A percentile compares a stretch with the other conserved stretches of the same genome.
phyloP scores from a whole-genome alignment of 805 yeast genomes.

The Suhomyces kilbournensis region DNA sequence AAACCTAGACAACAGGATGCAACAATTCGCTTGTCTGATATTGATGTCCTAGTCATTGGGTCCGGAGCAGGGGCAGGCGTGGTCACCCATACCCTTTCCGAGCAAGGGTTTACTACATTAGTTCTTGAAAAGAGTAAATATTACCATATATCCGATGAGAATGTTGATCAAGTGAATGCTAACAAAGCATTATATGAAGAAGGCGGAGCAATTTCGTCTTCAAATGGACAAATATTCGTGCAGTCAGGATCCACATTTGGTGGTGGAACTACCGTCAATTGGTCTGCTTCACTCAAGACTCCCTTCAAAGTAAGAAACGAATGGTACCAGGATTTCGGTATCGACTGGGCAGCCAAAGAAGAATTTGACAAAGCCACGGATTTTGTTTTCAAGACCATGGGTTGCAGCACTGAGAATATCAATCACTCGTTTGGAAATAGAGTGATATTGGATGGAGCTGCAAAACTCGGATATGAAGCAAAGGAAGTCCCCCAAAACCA shows the following conservation, averaged over 20 bases:
- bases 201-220: slow-evolving; percentile 32
- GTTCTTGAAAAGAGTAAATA: slow-evolving; percentile 46
- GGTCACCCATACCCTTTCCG: slow-evolving; percentile 18
- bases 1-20: slow-evolving; percentile 24
- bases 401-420: slow-evolving; percentile 14
- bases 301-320: slow-evolving; percentile 49
- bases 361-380: slow-evolving; percentile 43
- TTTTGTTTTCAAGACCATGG: slow-evolving; percentile 23
- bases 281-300: slow-evolving; percentile 52
- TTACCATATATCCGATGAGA: slow-evolving; percentile 30
- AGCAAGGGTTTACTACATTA: slow-evolving; percentile 13
- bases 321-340: slow-evolving; percentile 46
- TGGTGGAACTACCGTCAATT: slow-evolving; percentile 56
- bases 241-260: slow-evolving; percentile 55
- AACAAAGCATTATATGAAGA: slow-evolving; percentile 35
- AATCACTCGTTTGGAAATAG: slow-evolving; percentile 16
- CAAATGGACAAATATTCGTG: slow-evolving; percentile 31
- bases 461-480: slow-evolving; percentile 17
- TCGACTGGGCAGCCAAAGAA: slow-evolving; percentile 43
- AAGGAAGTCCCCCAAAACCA: slow-evolving; percentile 17
- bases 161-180: slow-evolving; percentile 28
- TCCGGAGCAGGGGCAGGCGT: slow-evolving; percentile 23
- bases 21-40: slow-evolving; percentile 30
- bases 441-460: slow-evolving; percentile 14
- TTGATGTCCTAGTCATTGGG: slow-evolving; percentile 20